Evolutionary conservation across 768 basidiomycete genomes (phyloP), one percentile per base, ranked within the genome.

Genomic region (Phlebiopsis flavidoalba): DNA sequence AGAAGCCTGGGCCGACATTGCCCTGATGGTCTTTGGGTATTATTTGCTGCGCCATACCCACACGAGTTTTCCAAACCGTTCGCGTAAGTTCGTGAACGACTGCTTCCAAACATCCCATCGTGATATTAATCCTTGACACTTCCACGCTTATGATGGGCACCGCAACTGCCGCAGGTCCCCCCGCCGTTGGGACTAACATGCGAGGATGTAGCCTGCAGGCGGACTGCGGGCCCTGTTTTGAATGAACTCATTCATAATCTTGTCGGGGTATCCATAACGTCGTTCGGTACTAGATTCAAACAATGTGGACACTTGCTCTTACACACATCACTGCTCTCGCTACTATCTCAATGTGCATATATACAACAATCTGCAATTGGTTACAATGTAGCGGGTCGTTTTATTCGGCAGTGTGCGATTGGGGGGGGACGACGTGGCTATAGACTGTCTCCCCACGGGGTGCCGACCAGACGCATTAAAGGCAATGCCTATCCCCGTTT

Each of bases 21-120:
- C 80, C 26, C 75, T 98, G 67, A 83, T 93, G 64, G 67, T 83
- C 14, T 95, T 97, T 72, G 95, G 95, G n/a, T n/a, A n/a, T n/a
- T 7, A 22, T 85, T 77, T 15, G 91, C 85, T 10, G 86, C 89
- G 52, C 72, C 80, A 17, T 98, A 91, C n/a, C n/a, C n/a, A n/a
- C 73, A 95, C 95, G 11, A 91, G 91, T 5, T 66, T n/a, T 76
- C 1, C 91, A 94, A 73, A 96, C 93, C 0, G 66, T 95, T 66
- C 75, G 77, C 76, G 91, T 87, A 65, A 53, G 82, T 72, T n/a
- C 19, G 19, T 31, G n/a, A n/a, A 8, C 40, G 26, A 15, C 15
- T 17, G 1, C 3, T 17, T 46, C 15, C 12, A 7, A 15, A 0
- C 12, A 12, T 46, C 17, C 1, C 50, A 22, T 57, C 33, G 49